Evolutionary conservation across 2,329 filamentous ascomycete species (phyloP), one percentile per base, ranked within the genome.

Genomic region (Xylariaceae sp.): DNA sequence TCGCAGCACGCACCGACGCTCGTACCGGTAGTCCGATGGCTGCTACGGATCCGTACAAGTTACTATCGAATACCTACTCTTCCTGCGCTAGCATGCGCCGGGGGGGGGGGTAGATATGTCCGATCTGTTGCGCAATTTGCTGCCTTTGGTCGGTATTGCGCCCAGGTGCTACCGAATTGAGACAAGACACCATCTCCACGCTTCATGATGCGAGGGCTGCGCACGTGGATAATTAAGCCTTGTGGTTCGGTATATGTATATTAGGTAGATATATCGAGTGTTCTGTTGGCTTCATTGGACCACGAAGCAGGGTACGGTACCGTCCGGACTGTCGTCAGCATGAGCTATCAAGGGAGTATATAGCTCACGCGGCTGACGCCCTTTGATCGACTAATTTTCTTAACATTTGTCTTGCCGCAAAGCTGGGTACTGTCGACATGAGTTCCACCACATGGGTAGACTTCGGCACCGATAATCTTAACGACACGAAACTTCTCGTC

Each of bases 361-460:
- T 79, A 79, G 56, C 74, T 74, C n/a, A 88, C 80, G 61, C 81
- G 77, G 50, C 80, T 86, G 9, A 72, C 76, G 2, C 86, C 85
- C 68, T 86, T 87, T 49, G 74, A 76, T 68, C 85, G 76, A 57
- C 77, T 77, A 51, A 90, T 85, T 72, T 86, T 88, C 73, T 77
- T 85, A 3, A 89, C 83, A 2, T 72, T 79, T 5, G 83, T 81
- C 65, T 78, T 77, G 0, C 85, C 83, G 62, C 80, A 83, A 55
- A 77, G 61, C 53, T 78, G 74, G 18, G 84, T 86, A 16, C 71
- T 77, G 29, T 78, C 73, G 3, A 89, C 86, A 72, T 90, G 87
- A 22, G 87, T 90, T 0, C 87, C 87, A 7, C 87, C 87, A 67
- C 87, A 90, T 1, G 87, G 86, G 72, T 90, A 89, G 22, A 79